Conservation (phyloP, 805 yeast genomes). For the Danielia reshetovae region DNA sequence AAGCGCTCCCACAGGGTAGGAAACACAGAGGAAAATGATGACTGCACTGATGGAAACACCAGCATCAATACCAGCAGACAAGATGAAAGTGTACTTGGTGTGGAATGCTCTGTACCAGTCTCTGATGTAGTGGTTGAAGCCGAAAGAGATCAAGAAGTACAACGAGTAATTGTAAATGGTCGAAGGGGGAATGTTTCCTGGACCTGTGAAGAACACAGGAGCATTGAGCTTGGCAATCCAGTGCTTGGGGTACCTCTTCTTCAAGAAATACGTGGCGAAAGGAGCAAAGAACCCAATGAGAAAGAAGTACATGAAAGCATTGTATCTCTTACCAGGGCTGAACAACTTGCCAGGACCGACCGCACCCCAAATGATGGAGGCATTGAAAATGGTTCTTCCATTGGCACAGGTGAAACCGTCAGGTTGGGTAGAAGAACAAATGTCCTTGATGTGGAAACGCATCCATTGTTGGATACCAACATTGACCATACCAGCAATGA, state of each 20-base stretch:
- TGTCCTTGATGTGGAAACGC: conserved; percentile 16
- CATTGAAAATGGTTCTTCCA: conserved; percentile 18
- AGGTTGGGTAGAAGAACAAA: conserved; percentile 13
- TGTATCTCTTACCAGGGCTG: conserved; percentile 21
- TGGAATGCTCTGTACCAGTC: conserved; percentile 12
- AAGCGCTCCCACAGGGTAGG: conserved; percentile 16
- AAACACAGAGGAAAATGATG: conserved; percentile 8
- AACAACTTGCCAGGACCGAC: conserved; percentile 23
- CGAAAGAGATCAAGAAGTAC: conserved; percentile 13
- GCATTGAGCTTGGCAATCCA: conserved; percentile 5
- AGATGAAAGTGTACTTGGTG: conserved; percentile 12
- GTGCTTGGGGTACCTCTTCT: conserved; percentile 4
- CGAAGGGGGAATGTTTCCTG: conserved; percentile 18
- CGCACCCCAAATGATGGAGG: conserved; percentile 37
- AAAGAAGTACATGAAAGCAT: conserved; percentile 11
- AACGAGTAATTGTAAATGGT: conserved; percentile 17
- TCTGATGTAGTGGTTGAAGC: conserved; percentile 12
- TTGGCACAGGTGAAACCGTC: conserved; percentile 19
- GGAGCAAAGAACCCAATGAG: conserved; percentile 8
- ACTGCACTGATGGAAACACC: conserved; percentile 10
- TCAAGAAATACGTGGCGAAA: conserved; percentile 1
- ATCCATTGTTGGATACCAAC: conserved; percentile 24
- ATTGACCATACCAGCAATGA: conserved; percentile 20
- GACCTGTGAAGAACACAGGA: conserved; percentile 7
- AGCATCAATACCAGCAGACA: conserved; percentile 15